A percentile compares a stretch with the other conserved stretches of the same genome.
These are phyloP conservation scores for Starmerella kuoi DNA, from an alignment of 805 yeast species.

Conservation along the genomic window DNA sequence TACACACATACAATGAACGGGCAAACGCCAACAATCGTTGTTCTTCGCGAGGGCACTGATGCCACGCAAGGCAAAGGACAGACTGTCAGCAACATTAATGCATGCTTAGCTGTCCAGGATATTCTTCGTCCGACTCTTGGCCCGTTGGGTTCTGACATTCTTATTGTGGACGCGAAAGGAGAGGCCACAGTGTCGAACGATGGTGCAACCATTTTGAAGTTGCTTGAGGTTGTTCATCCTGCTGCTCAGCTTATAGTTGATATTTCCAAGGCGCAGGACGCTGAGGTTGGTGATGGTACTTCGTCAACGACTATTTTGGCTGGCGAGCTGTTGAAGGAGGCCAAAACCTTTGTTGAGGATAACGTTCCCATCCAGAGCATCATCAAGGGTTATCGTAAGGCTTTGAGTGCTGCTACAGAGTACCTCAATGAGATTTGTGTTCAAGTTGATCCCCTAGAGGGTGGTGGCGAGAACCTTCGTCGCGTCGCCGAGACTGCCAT, in stretches of 20 bases:
- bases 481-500: conserved; percentile 95
- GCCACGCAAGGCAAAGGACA: conserved; percentile 95
- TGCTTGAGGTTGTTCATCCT: conserved; percentile 93
- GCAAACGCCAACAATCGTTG: conserved; percentile 97
- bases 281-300: conserved; percentile 97
- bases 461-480: conserved; percentile 65
- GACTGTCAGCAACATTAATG: conserved; percentile 87
- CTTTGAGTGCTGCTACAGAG: conserved; percentile 62
- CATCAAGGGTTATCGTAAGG: conserved; percentile 74
- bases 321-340: conserved; percentile 83
- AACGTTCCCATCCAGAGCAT: conserved; percentile 87
- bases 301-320: conserved; percentile 88
- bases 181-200: conserved; percentile 93
- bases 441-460: conserved; percentile 45
- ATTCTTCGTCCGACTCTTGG: conserved; percentile 91
- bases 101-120: conserved; percentile 94
- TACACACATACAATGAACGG: conserved; percentile 30
- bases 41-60: conserved; percentile 95
- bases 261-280: conserved; percentile 91
- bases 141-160: conserved; percentile 91
- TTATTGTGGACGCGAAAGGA: conserved; percentile 72
- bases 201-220: conserved; percentile 89
- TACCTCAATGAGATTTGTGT: conserved; percentile 66
- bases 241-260: conserved; percentile 95
- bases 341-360: conserved; percentile 84